phyloP scores from a whole-genome alignment of 306 rosid genomes.

The Pterocarpus santalinus region DNA sequence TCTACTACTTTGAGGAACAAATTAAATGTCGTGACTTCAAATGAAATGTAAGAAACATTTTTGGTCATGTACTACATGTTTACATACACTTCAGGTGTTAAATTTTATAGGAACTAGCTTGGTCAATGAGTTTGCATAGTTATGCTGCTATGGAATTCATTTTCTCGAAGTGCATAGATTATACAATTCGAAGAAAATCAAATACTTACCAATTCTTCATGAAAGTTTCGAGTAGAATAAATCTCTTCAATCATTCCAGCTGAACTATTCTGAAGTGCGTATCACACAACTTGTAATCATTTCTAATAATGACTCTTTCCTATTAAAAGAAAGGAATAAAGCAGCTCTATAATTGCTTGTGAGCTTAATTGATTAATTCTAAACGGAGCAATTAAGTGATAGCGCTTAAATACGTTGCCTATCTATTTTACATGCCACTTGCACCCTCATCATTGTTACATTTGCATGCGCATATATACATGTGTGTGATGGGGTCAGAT shows the following conservation, averaged over 20 bases:
- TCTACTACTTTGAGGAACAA: too few relatives aligned
- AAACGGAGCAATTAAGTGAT: background rate
- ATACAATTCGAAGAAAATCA: too few relatives aligned
- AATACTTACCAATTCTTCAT: background rate
- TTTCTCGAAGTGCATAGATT: too few relatives aligned
- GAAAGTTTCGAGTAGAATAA: constrained; percentile 2
- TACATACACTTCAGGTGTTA: too few relatives aligned
- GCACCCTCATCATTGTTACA: background rate
- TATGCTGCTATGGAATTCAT: too few relatives aligned
- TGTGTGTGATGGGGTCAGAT: background rate
- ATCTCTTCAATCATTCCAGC: background rate
- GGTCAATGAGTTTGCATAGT: too few relatives aligned
- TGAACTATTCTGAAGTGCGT: background rate
- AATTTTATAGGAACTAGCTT: too few relatives aligned
- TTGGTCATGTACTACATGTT: too few relatives aligned
- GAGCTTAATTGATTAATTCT: background rate
- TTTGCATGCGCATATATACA: background rate
- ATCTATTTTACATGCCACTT: background rate
- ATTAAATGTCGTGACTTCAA: too few relatives aligned
- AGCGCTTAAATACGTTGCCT: background rate
- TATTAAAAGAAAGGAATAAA: background rate
- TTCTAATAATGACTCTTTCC: constrained; percentile 17
- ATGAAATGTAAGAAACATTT: too few relatives aligned
- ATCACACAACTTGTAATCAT: constrained; percentile 6
- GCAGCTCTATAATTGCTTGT: background rate